A percentile compares a stretch with the other conserved stretches of the same genome.
phyloP scores from a whole-genome alignment of 768 basidiomycete species.

The Boletus barrowsii region DNA sequence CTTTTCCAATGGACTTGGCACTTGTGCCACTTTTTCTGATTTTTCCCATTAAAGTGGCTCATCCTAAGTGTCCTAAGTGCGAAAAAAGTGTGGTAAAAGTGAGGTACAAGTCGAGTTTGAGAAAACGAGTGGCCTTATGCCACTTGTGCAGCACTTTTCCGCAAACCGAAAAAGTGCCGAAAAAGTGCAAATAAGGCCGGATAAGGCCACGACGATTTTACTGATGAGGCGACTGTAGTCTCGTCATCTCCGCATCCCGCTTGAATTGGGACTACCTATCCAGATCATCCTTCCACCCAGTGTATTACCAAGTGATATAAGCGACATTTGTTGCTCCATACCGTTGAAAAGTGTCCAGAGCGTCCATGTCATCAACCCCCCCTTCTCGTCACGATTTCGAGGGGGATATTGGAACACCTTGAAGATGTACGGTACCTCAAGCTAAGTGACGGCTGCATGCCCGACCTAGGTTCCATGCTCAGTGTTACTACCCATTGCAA shows the following conservation, averaged over 20 bases:
- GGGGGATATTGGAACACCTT: neutral
- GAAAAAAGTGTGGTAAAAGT: too few relatives aligned
- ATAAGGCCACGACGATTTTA: too few relatives aligned
- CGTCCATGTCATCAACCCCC: neutral
- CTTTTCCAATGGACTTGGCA: too few relatives aligned
- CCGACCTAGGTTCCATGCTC: neutral
- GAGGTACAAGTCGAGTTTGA: too few relatives aligned
- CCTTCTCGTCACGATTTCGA: neutral
- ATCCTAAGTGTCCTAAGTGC: too few relatives aligned
- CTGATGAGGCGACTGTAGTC: neutral
- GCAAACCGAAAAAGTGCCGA: too few relatives aligned
- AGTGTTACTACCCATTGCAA: rapidly evolving
- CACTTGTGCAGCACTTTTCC: too few relatives aligned
- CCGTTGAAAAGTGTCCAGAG: neutral
- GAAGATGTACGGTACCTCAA: neutral
- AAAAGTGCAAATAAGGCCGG: too few relatives aligned
- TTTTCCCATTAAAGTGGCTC: too few relatives aligned
- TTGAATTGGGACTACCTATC: neutral
- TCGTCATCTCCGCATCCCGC: too few relatives aligned
- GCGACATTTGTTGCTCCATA: neutral
- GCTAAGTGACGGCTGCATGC: neutral
- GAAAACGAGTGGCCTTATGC: too few relatives aligned
- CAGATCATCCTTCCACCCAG: neutral
- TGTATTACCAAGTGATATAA: neutral
- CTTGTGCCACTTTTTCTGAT: too few relatives aligned